Conservation (phyloP, 1,284 basidiomycete genomes). For the Ceratobasidium sp. region DNA sequence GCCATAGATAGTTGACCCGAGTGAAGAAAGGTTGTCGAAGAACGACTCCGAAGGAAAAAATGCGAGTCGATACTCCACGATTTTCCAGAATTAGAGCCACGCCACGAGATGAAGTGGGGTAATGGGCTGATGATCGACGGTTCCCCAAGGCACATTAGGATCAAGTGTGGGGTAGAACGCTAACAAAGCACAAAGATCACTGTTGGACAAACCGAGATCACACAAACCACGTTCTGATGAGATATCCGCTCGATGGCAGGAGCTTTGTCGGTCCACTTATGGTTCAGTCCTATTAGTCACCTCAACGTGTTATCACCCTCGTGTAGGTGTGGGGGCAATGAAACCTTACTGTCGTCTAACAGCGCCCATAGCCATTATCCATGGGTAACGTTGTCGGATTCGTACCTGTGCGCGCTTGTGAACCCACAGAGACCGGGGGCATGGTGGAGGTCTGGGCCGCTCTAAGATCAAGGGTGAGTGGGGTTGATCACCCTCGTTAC, state of each 20-base stretch:
- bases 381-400: not conserved
- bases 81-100: not conserved
- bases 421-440: not conserved
- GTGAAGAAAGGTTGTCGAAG: slow-evolving; percentile 13
- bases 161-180: slow-evolving; percentile 15
- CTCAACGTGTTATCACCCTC: not conserved
- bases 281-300: slow-evolving; percentile 3
- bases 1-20: not conserved
- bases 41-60: not conserved
- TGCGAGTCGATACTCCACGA: not conserved
- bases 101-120: not conserved
- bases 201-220: not conserved
- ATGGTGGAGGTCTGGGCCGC: not conserved
- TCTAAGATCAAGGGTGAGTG: too few relatives aligned
- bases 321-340: not conserved
- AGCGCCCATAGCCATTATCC: not conserved
- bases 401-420: not conserved
- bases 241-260: slow-evolving; percentile 24
- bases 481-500: not conserved
- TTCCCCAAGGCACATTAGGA: slow-evolving; percentile 23
- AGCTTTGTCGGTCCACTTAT: slow-evolving; percentile 2
- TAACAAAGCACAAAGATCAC: not conserved
- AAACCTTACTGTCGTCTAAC: not conserved
- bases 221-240: slow-evolving; percentile 6
- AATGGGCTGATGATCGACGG: slow-evolving; percentile 24